phyloP scores from a whole-genome alignment of 2,329 filamentous ascomycete species.

The Xylariaceae sp. region DNA sequence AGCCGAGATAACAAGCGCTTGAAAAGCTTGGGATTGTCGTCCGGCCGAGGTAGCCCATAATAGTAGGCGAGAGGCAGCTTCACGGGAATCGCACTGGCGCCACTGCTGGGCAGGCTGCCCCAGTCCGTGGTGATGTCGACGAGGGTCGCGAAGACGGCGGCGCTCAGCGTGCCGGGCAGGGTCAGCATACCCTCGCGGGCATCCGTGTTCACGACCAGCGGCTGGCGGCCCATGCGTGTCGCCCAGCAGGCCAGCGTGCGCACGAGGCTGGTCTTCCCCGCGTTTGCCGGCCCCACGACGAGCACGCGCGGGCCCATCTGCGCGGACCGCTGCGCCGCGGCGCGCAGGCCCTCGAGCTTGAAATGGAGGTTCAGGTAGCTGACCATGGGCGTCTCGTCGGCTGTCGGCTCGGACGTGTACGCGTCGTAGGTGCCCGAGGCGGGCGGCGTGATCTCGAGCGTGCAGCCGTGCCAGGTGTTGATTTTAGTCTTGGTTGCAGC shows the following conservation, averaged over 20 bases:
- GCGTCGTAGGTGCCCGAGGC: slow-evolving; percentile 53
- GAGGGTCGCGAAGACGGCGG: slow-evolving; percentile 84
- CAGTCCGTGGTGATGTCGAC: slow-evolving; percentile 83
- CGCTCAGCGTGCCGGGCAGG: slow-evolving; percentile 81
- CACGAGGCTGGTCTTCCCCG: slow-evolving; percentile 83
- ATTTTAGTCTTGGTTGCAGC: slow-evolving; percentile 84
- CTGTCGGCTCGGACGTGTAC: slow-evolving; percentile 66
- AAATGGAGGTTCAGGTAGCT: slow-evolving; percentile 87
- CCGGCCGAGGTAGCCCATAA: slow-evolving; percentile 75
- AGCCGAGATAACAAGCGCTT: slow-evolving; percentile 76
- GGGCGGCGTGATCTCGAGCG: slow-evolving; percentile 74
- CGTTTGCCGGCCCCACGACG: slow-evolving; percentile 76
- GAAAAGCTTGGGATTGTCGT: slow-evolving; percentile 76
- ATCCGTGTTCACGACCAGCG: slow-evolving; percentile 84
- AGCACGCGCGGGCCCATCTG: slow-evolving; percentile 76
- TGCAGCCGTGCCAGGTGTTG: slow-evolving; percentile 90
- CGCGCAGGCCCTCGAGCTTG: slow-evolving; percentile 76
- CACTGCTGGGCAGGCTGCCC: slow-evolving; percentile 89
- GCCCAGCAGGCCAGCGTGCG: slow-evolving; percentile 82
- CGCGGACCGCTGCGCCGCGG: slow-evolving; percentile 56
- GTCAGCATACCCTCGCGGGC: slow-evolving; percentile 79
- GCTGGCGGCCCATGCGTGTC: slow-evolving; percentile 73
- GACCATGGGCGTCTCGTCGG: slow-evolving; percentile 82
- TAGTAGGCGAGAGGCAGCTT: slow-evolving; percentile 93
- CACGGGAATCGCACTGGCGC: slow-evolving; percentile 84